A percentile compares a stretch with the other conserved stretches of the same genome.
Evolutionary conservation across 2,329 filamentous ascomycete species (phyloP).

Genomic region (Venturia pyrina): DNA sequence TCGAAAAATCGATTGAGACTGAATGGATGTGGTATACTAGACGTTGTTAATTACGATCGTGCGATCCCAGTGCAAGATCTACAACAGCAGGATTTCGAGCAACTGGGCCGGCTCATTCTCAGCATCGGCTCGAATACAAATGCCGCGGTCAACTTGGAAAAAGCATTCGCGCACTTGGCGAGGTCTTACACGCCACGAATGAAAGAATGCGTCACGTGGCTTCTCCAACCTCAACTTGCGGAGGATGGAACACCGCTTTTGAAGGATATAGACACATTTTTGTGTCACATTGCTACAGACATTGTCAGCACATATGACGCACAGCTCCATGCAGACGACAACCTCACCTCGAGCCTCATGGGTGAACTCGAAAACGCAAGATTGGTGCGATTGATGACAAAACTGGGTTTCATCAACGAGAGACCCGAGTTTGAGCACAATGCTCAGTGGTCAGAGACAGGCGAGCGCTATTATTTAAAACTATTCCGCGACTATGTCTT

Average conservation of each 20-base stretch:
- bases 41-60: conserved; percentile 75
- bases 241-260: conserved; percentile 26
- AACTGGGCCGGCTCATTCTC: conserved; percentile 78
- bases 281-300: conserved; percentile 68
- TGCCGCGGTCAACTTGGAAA: conserved; percentile 52
- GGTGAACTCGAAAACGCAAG: conserved; percentile 86
- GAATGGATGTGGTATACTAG: conserved; percentile 78
- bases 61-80: conserved; percentile 57
- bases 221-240: conserved; percentile 53
- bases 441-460: conserved; percentile 75
- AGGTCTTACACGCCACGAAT: conserved; percentile 70
- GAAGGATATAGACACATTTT: conserved; percentile 71
- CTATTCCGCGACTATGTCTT: conserved; percentile 96
- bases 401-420: conserved; percentile 82
- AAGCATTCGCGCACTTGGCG: conserved; percentile 65
- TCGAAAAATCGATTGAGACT: conserved; percentile 83
- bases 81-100: conserved; percentile 78
- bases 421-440: conserved; percentile 75
- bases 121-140: conserved; percentile 63
- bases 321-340: conserved; percentile 69
- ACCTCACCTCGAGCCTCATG: conserved; percentile 59
- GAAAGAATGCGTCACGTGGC: conserved; percentile 70
- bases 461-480: conserved; percentile 85
- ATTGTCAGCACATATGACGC: conserved; percentile 67
- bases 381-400: conserved; percentile 67